Conservation (phyloP, 305 asterid genomes). For the Fraxinus velutina region DNA sequence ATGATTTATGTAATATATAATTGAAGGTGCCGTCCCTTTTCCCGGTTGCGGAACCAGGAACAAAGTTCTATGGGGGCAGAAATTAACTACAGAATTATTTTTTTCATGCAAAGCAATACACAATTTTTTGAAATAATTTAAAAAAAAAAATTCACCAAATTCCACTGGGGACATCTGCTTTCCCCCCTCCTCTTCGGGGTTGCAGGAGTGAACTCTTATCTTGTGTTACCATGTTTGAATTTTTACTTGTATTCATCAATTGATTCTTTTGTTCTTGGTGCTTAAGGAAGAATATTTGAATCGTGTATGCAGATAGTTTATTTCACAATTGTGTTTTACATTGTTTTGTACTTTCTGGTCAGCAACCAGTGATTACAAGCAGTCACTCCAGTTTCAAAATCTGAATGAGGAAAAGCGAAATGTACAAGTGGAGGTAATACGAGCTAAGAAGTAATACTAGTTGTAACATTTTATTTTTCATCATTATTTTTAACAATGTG, state of each 20-base stretch:
- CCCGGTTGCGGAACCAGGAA: background rate
- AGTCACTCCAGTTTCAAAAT: slow-evolving; percentile 88
- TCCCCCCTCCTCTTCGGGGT: background rate
- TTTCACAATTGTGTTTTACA: background rate
- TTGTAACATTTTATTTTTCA: background rate
- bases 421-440: slow-evolving; percentile 76
- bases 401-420: slow-evolving; percentile 88
- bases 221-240: slow-evolving; percentile 13
- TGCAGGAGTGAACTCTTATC: background rate
- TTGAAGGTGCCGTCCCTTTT: slow-evolving; percentile 1
- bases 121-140: background rate
- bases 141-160: background rate
- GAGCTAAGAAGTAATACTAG: slow-evolving; percentile 11
- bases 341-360: slow-evolving; percentile 25
- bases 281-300: background rate
- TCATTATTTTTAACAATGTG: background rate
- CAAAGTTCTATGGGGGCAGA: background rate
- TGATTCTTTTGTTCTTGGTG: background rate
- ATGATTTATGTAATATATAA: background rate
- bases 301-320: background rate
- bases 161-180: background rate
- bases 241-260: background rate
- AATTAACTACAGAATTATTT: background rate
- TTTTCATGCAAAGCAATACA: background rate
- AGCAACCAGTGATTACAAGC: slow-evolving; percentile 93